Conservation (phyloP, 208 protist genomes). For the Crithidia thermophila region DNA sequence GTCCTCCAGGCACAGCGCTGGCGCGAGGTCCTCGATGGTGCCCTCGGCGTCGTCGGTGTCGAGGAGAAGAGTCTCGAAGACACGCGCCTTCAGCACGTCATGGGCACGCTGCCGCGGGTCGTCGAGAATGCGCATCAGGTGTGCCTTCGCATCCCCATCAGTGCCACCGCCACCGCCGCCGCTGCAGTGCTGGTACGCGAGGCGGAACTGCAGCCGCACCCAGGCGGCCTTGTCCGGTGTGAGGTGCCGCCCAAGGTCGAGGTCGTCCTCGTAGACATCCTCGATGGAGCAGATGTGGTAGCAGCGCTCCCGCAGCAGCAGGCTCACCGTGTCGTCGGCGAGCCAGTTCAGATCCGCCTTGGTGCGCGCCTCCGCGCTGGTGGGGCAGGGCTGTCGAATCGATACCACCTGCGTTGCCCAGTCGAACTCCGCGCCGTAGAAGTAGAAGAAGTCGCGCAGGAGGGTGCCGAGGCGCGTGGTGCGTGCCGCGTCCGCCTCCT, state of each 20-base stretch:
- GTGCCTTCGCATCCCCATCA: not conserved
- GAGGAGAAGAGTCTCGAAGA: constrained; percentile 27
- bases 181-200: constrained; percentile 26
- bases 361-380: constrained; percentile 6
- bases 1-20: not conserved
- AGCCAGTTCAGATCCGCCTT: constrained; percentile 48
- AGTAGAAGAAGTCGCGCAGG: constrained; percentile 59
- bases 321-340: constrained; percentile 25
- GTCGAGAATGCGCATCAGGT: constrained; percentile 30
- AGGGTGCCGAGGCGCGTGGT: constrained; percentile 34
- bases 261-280: constrained; percentile 78
- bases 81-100: constrained; percentile 23
- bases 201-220: constrained; percentile 65
- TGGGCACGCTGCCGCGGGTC: constrained; percentile 18
- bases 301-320: constrained; percentile 46
- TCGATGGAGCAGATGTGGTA: constrained; percentile 80
- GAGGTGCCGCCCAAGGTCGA: constrained; percentile 77
- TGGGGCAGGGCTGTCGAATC: constrained; percentile 24
- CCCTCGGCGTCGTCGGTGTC: constrained; percentile 17
- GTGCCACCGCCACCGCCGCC: not conserved
- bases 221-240: constrained; percentile 56
- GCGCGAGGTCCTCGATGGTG: constrained; percentile 11
- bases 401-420: constrained; percentile 51
- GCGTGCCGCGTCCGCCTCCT: constrained; percentile 1
- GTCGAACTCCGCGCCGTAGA: constrained; percentile 59